These are phyloP conservation scores for Phytophthora melonis DNA, from an alignment of 352 stramenopile genomes.

Conservation along the genomic window DNA sequence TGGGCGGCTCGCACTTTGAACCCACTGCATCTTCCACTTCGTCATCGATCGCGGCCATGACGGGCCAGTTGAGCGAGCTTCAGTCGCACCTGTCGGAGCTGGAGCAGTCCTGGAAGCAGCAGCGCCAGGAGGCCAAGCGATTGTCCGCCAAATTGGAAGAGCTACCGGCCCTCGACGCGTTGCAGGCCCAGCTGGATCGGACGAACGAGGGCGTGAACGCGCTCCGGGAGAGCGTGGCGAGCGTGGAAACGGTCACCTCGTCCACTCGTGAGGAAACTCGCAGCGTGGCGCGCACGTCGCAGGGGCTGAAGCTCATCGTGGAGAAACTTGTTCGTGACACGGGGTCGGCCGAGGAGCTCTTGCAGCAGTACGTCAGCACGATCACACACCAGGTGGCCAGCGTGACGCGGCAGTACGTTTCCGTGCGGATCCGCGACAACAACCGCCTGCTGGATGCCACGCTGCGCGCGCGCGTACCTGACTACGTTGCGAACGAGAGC, in stretches of 20 bases:
- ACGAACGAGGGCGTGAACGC: constrained; percentile 50
- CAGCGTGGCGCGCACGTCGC: constrained; percentile 55
- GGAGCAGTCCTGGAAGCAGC: constrained; percentile 27
- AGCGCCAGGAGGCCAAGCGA: constrained; percentile 18
- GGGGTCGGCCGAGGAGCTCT: constrained; percentile 68
- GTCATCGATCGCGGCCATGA: constrained; percentile 32
- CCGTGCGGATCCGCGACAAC: constrained; percentile 83
- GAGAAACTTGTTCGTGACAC: constrained; percentile 84
- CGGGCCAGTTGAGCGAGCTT: constrained; percentile 29
- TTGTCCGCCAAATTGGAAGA: constrained; percentile 31
- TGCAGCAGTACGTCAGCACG: constrained; percentile 87
- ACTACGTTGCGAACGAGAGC: constrained; percentile 72
- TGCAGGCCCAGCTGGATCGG: constrained; percentile 50
- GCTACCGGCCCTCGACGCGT: constrained; percentile 35
- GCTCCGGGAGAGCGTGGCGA: constrained; percentile 50
- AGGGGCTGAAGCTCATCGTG: constrained; percentile 76
- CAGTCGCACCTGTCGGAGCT: constrained; percentile 27
- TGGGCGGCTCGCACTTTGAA: constrained; percentile 56
- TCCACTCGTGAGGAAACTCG: constrained; percentile 54
- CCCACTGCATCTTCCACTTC: constrained; percentile 9
- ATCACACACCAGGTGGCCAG: constrained; percentile 88
- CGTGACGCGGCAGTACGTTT: constrained; percentile 84
- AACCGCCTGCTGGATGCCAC: constrained; percentile 82
- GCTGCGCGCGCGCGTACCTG: constrained; percentile 71
- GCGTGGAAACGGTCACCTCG: constrained; percentile 54